Base-by-base conservation (phyloP, 768 basidiomycete genomes). In the Kwoniella heveanensis region DNA sequence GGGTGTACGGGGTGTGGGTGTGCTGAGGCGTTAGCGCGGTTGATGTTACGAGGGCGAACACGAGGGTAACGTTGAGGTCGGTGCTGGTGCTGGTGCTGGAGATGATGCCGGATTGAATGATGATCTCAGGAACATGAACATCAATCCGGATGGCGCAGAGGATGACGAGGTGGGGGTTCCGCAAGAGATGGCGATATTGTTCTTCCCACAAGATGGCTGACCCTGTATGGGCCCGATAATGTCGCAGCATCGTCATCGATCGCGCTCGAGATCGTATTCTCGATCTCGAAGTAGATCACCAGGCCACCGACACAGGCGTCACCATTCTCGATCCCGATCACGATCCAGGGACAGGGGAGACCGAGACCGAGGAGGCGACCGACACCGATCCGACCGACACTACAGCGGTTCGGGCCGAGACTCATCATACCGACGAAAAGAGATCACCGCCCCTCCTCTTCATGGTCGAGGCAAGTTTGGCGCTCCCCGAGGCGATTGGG, bases 261-360 rank as follows among this genome's bases (percentile, higher is more conserved):
- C 85, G 27, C 70, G 68, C 44, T 68, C 87, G 65, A 87, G 89
- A 50, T 88, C 89, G 30, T 83, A 83, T 39, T 84, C 84, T 10
- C 66, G 69, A 36, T 76, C 73, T 27, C 75, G 60, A 29, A 62
- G 51, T 66, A 70, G 65, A 47, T 72, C 71, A 39, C 67, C 62
- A 46, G 62, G 69, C 39, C 73, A 68, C 44, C 60, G 64, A 15
- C 54, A 59, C 51, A 55, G 62, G 27, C 54, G 65, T 32, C 59
- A 66, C 53, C 66, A 62, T 55, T 74, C 77, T 24, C 66, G 72
- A 37, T 89, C 89, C 36, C 87, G 89, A 50, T 88, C 89, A 32
- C 83, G 83, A 39, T 84, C 84, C 19, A 82, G 84, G 46, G 73
- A 75, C 48, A 54, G 66, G 22, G 51, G 62, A 27, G 58, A 59